phyloP scores from a whole-genome alignment of 2,329 filamentous ascomycete genomes.

The Aphanocladium album region DNA sequence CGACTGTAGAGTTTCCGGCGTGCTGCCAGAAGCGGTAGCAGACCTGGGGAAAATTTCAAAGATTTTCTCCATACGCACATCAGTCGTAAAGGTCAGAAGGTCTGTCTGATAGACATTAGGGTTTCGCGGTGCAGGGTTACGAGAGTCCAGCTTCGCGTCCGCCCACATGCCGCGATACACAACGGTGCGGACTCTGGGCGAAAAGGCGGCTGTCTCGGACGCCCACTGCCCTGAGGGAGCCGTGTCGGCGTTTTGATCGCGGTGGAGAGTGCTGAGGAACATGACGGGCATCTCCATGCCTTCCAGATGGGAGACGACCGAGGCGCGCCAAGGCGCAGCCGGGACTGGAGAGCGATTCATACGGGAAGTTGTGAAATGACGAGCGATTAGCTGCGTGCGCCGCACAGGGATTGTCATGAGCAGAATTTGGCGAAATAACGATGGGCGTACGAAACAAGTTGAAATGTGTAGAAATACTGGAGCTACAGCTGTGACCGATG shows the following conservation, averaged over 20 bases:
- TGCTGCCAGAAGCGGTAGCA: neutral
- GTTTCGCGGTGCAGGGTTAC: slow-evolving; percentile 69
- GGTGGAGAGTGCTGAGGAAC: slow-evolving; percentile 46
- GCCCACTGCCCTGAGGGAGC: slow-evolving; percentile 21
- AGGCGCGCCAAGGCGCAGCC: slow-evolving; percentile 48
- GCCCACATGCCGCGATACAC: slow-evolving; percentile 84
- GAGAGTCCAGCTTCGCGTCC: slow-evolving; percentile 63
- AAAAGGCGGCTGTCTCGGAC: slow-evolving; percentile 39
- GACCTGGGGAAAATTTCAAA: slow-evolving; percentile 58
- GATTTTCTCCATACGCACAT: slow-evolving; percentile 81
- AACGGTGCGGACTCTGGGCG: slow-evolving; percentile 67
- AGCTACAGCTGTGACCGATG: neutral
- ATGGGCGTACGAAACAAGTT: neutral
- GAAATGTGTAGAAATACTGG: neutral
- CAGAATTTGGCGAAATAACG: neutral
- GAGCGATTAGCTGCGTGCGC: slow-evolving; percentile 24
- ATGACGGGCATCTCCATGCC: slow-evolving; percentile 45
- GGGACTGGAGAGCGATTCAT: slow-evolving; percentile 22
- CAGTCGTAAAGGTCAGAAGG: slow-evolving; percentile 77
- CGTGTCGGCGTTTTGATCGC: slow-evolving; percentile 13
- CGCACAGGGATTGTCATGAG: slow-evolving; percentile 14
- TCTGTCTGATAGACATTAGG: slow-evolving; percentile 67
- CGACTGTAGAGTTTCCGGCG: slow-evolving; percentile 24
- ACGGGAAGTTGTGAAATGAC: slow-evolving; percentile 22
- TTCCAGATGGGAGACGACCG: slow-evolving; percentile 47